phyloP scores from a whole-genome alignment of 371 early-diverging fungal genomes.

The Mortierella sp. region DNA sequence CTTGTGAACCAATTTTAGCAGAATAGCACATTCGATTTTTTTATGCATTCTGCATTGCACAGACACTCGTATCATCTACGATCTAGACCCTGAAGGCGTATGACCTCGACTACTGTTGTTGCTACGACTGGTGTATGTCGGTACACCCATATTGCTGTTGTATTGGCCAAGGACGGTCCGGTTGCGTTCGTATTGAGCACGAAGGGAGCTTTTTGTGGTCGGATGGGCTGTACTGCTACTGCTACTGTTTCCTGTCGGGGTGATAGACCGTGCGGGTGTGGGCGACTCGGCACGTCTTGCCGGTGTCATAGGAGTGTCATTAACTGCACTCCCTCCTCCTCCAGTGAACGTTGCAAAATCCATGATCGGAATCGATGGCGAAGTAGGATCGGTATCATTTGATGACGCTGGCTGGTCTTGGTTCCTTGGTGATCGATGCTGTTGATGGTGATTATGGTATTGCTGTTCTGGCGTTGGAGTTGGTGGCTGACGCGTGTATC shows the following conservation, averaged over 20 bases:
- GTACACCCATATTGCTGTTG: slow-evolving; percentile 34
- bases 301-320: background rate
- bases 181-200: slow-evolving; percentile 50
- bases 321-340: background rate
- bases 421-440: background rate
- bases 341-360: slow-evolving; percentile 57
- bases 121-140: slow-evolving; percentile 21
- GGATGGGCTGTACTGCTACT: slow-evolving; percentile 12
- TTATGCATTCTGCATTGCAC: background rate
- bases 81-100: slow-evolving; percentile 17
- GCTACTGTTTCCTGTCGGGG: slow-evolving; percentile 27
- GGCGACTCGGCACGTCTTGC: background rate
- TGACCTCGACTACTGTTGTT: slow-evolving; percentile 14
- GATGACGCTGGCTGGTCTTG: background rate
- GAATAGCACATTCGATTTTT: background rate
- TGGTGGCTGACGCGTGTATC: slow-evolving; percentile 29
- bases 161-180: slow-evolving; percentile 40
- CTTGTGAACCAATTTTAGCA: background rate
- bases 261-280: slow-evolving; percentile 14
- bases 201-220: slow-evolving; percentile 31
- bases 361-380: slow-evolving; percentile 42
- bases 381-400: background rate
- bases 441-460: background rate
- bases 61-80: background rate
- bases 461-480: slow-evolving; percentile 23